Conservation (phyloP, 1,284 basidiomycete genomes). For the Ceratobasidium sp. region DNA sequence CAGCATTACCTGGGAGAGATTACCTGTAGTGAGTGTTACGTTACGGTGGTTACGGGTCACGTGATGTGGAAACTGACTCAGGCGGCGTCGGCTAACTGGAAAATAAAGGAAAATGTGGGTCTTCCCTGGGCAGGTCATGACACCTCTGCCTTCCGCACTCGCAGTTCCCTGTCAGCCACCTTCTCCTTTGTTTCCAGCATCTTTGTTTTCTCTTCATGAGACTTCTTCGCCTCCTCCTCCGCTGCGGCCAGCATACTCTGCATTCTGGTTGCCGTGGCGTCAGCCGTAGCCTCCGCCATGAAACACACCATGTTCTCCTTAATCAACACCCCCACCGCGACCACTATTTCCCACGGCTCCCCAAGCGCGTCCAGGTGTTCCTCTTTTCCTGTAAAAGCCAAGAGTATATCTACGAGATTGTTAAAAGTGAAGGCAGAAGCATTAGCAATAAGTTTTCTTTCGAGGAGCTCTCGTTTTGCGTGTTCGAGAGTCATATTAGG, state of each 20-base stretch:
- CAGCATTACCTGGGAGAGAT: no score
- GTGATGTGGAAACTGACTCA: no score
- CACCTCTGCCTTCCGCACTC: no score
- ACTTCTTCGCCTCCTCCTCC: not conserved
- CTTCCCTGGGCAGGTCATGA: no score
- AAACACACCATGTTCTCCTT: not conserved
- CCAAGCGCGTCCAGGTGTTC: not conserved
- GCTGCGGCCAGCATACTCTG: not conserved
- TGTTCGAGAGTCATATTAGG: not conserved
- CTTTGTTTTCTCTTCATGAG: no score
- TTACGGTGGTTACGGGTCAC: no score
- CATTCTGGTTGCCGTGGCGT: not conserved
- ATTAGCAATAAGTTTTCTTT: not conserved
- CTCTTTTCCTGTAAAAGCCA: not conserved
- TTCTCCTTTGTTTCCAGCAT: not conserved
- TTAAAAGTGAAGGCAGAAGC: not conserved
- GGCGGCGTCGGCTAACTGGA: no score
- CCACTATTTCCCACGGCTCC: not conserved
- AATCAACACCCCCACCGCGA: not conserved
- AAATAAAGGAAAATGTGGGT: no score
- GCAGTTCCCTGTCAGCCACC: no score
- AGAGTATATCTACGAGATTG: not conserved
- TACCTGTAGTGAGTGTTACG: no score
- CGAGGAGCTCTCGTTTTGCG: not conserved
- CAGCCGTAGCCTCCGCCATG: not conserved